Base-by-base conservation (phyloP, 352 stramenopile species). In the Poterioochromonas sp. region DNA sequence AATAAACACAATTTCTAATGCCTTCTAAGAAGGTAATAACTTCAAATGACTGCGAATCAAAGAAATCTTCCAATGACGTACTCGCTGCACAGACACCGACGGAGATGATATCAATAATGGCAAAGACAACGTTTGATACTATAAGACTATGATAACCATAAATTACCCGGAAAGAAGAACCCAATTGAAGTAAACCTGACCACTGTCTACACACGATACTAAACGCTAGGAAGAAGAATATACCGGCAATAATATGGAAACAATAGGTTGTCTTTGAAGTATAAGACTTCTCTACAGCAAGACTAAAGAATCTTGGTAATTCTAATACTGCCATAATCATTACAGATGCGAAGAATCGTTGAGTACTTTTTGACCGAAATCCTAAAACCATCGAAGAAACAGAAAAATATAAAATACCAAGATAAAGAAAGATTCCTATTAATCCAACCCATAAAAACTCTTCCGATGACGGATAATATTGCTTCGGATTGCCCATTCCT, bases 211-310 rank as follows among this genome's bases (percentile, higher is more conserved):
- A 78, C 44, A 78, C 71, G 12, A 78, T 65, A 11, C 41, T 69
- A 37, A 78, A 78, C 8, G 71, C 71, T 22, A 34, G 2, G 34
- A 78, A 78, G 47, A 78, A 78, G 34, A 78, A 78, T 12, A 78
- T 29, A 32, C 43, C 41, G 12, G 43, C 20, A 12, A 78, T 32
- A 12, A 78, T 44, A 29, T 78, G 71, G 18, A 78, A 63, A n/a
- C 1, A 35, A 53, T 78, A 78, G 35, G 1, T 1, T 26, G 29
- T 37, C 11, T 43, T 26, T 32, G 44, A 68, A 44, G 34, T 35
- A 39, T 78, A 78, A 32, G 5, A 1, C 29, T 26, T 2, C n/a
- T 78, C 47, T 12, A 78, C 47, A 37, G 47, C 71, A 0, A 78
- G 3, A 22, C 34, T 18, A 12, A 78, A 34, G 32, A 47, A 78